These are phyloP conservation scores for Musa itinerans DNA, from an alignment of 176 grass and related monocot genomes.

Conservation along the genomic window DNA sequence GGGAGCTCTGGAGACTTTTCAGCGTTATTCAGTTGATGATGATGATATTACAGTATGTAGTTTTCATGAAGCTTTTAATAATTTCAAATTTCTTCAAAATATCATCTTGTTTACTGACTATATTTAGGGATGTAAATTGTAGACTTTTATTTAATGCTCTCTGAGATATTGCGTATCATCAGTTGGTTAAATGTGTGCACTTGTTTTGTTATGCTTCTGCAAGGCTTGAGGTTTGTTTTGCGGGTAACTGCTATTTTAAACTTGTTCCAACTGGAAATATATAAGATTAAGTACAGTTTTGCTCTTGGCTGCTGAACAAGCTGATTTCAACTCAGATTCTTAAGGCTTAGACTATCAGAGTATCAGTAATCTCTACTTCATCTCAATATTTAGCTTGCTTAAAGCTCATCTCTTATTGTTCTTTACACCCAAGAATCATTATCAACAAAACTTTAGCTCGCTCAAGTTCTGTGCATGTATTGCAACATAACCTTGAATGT, in stretches of 20 bases:
- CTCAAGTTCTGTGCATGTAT: too few species aligned
- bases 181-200: background rate
- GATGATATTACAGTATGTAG: constrained; percentile 75
- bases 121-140: background rate
- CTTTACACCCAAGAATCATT: background rate
- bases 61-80: background rate
- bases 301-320: background rate
- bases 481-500: too few species aligned
- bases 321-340: background rate
- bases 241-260: background rate
- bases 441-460: too few species aligned
- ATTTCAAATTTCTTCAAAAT: background rate
- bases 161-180: background rate
- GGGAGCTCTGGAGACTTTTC: constrained; percentile 74
- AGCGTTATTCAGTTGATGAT: constrained; percentile 57
- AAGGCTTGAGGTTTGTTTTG: background rate
- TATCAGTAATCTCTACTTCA: background rate
- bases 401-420: background rate
- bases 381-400: background rate
- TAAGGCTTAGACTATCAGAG: too few species aligned
- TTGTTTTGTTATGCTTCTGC: background rate
- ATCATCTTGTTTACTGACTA: background rate
- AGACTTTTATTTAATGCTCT: background rate
- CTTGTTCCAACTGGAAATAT: background rate
- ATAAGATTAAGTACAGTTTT: background rate